Base-by-base conservation (phyloP, 164 flowering plant species). In the Piper longum region DNA sequence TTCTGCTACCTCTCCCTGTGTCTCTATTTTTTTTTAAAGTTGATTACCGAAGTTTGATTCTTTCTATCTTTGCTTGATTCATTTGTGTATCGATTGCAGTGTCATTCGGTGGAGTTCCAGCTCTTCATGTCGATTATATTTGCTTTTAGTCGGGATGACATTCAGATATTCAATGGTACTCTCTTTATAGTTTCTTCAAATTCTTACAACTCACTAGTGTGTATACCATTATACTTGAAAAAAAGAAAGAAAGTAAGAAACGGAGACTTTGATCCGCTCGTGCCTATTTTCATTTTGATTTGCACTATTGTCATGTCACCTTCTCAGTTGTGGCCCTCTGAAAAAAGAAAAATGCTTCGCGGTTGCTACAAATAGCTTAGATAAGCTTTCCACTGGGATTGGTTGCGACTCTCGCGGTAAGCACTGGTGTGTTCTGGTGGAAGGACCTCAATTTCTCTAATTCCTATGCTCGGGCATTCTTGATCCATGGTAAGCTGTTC, bases 141-240 rank as follows among this genome's bases (percentile, higher is more conserved):
- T 72, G 89, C 89, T 74, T 83, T 91, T 36, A 95, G 97, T 69
- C 88, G 98, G n/a, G 99, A 95, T 71, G 99, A 98, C 43, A 87
- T 91, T 69, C 85, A 26, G 95, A 91, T 57, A 62, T 85, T 51
- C 57, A n/a, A 71, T 62, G 97, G 98, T 89, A 59, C 60, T 63
- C 54, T 12, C 60, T 66, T 64, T 17, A 3, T 7, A 9, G 52
- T 14, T 7, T 14, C 1, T 45, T 45, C 2, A 14, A 9, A 3
- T 43, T 43, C 3, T 7, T 45, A 7, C 12, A 3, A 16, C 1
- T 57, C 60, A 7, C 14, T 57, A 41, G 19, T 57, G 7, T 26
- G 14, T 26, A 19, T 57, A 4, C 7, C 5, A 12, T 56, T 61
- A 41, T 55, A 18, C 2, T 60, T 43, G 17, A 16, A 55, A n/a